Percentiles rank a stretch among this genome's conserved stretches.
Evolutionary conservation across 768 basidiomycete genomes (phyloP).

Genomic region (Guyanaporus albipodus): DNA sequence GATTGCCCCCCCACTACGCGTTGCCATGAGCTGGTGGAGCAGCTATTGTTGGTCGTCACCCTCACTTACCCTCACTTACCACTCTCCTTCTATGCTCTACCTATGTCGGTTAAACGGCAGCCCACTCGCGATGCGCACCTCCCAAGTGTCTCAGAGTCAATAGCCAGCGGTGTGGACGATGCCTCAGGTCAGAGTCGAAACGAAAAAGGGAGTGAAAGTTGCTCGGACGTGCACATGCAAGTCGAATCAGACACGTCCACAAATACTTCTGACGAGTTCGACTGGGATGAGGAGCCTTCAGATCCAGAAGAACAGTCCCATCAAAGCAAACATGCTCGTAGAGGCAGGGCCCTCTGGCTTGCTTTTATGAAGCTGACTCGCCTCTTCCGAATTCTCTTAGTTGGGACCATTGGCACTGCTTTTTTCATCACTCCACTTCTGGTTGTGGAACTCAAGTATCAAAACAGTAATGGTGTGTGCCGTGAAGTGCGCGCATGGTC

Average conservation of each 20-base stretch:
- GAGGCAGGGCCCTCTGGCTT: slow-evolving; percentile 60
- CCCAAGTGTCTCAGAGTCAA: slow-evolving; percentile 8
- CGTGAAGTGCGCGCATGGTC: slow-evolving; percentile 61
- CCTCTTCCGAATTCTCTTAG: slow-evolving; percentile 53
- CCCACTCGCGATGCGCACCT: slow-evolving; percentile 2
- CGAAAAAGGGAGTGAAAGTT: slow-evolving; percentile 13
- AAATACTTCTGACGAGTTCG: slow-evolving; percentile 64
- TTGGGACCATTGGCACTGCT: slow-evolving; percentile 55
- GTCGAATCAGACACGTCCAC: slow-evolving; percentile 42
- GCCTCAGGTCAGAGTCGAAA: slow-evolving; percentile 2
- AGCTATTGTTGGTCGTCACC: too few species aligned
- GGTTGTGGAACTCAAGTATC: slow-evolving; percentile 63
- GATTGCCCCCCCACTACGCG: too few species aligned
- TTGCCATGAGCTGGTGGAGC: not conserved
- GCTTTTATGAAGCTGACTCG: slow-evolving; percentile 65
- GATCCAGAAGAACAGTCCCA: slow-evolving; percentile 27
- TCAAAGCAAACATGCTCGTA: slow-evolving; percentile 45
- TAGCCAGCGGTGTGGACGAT: not conserved
- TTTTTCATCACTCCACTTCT: slow-evolving; percentile 68
- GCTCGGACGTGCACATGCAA: slow-evolving; percentile 4
- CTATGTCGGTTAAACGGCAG: slow-evolving; percentile 16
- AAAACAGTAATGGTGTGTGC: slow-evolving; percentile 37
- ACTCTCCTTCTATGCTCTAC: slow-evolving; percentile 4
- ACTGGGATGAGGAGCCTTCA: slow-evolving; percentile 60
- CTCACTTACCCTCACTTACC: too few species aligned